Conservation (phyloP, 2,329 filamentous ascomycete species). For the Sordariomycetes sp. region DNA sequence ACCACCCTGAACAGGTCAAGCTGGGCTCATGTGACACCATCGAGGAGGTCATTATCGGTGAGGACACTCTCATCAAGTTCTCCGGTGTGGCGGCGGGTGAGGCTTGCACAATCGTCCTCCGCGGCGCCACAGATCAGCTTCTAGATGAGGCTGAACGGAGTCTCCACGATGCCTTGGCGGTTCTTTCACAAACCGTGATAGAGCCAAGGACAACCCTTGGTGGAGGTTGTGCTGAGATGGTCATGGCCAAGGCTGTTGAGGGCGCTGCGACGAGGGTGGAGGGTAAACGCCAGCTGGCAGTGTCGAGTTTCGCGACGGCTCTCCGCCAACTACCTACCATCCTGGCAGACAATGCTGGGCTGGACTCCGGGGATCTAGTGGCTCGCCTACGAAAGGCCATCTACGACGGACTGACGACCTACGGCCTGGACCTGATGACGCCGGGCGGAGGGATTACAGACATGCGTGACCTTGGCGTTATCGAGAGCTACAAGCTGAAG, state of each 20-base stretch:
- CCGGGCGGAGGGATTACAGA: slow-evolving; percentile 89
- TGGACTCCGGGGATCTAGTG: slow-evolving; percentile 91
- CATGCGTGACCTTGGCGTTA: slow-evolving; percentile 90
- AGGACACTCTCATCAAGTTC: slow-evolving; percentile 96
- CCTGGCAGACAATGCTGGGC: slow-evolving; percentile 90
- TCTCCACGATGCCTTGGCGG: slow-evolving; percentile 89
- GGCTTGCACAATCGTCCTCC: slow-evolving; percentile 93
- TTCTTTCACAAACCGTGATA: slow-evolving; percentile 91
- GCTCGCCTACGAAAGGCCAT: slow-evolving; percentile 86
- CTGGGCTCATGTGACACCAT: slow-evolving; percentile 91
- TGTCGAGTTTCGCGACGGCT: slow-evolving; percentile 80
- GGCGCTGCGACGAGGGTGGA: slow-evolving; percentile 87
- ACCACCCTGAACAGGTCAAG: slow-evolving; percentile 95
- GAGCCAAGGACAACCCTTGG: slow-evolving; percentile 91
- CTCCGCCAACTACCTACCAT: slow-evolving; percentile 93
- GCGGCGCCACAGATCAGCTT: slow-evolving; percentile 92
- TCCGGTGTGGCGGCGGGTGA: slow-evolving; percentile 89
- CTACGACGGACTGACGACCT: slow-evolving; percentile 88
- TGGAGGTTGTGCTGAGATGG: slow-evolving; percentile 94
- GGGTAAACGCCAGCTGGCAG: slow-evolving; percentile 93
- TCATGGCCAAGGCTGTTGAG: slow-evolving; percentile 97
- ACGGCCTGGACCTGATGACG: slow-evolving; percentile 79
- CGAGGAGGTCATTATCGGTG: slow-evolving; percentile 96
- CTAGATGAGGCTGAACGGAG: slow-evolving; percentile 95
- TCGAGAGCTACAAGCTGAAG: slow-evolving; percentile 99